Evolutionary conservation across 2,329 filamentous ascomycete genomes (phyloP).

Genomic region (Fusarium anthophilum): DNA sequence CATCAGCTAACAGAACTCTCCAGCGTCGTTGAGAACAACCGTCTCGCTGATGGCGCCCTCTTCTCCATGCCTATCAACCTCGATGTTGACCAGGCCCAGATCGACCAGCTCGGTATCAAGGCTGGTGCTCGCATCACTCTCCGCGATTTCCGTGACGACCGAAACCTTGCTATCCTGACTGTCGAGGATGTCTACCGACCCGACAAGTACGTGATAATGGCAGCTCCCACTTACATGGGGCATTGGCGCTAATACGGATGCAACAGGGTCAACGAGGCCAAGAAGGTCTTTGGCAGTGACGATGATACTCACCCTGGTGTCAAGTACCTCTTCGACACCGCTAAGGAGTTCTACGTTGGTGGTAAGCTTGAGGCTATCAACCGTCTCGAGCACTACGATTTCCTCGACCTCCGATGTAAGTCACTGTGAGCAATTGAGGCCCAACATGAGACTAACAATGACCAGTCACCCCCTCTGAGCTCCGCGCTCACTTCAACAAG

Average conservation of each 20-base stretch:
- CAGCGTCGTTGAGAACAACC: conserved; percentile 88
- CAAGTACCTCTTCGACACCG: conserved; percentile 84
- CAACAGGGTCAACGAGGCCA: conserved; percentile 82
- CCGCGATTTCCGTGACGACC: conserved; percentile 95
- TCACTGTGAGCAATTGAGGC: conserved; percentile 11
- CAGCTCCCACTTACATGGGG: not conserved
- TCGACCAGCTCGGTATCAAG: conserved; percentile 80
- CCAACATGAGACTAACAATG: conserved; percentile 14
- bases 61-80: conserved; percentile 98
- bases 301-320: conserved; percentile 92
- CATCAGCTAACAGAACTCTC: conserved; percentile 41
- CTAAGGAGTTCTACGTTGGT: conserved; percentile 90
- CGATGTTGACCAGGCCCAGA: conserved; percentile 79
- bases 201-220: conserved; percentile 77
- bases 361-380: conserved; percentile 96
- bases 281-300: conserved; percentile 92
- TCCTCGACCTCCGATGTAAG: conserved; percentile 93
- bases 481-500: conserved; percentile 98
- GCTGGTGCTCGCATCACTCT: conserved; percentile 84
- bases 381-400: conserved; percentile 98
- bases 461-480: conserved; percentile 88
- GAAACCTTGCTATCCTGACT: conserved; percentile 93
- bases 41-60: conserved; percentile 86
- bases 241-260: conserved; percentile 30
- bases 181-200: conserved; percentile 95